Evolutionary conservation across 495 filamentous ascomycete genomes (phyloP).

Genomic region (Oidiodendron maius): DNA sequence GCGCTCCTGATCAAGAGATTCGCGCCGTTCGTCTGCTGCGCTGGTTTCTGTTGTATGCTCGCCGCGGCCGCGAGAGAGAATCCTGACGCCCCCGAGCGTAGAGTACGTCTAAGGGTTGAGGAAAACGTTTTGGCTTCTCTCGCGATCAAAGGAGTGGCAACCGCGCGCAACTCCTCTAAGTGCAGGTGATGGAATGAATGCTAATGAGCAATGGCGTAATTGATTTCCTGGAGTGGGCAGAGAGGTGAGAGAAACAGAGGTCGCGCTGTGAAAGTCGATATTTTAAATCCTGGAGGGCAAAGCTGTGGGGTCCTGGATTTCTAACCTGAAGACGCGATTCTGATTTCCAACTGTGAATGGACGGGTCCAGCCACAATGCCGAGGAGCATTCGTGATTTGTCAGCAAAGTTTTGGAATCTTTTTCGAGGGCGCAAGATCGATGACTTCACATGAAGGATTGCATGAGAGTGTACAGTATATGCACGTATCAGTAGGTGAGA

Average conservation of each 20-base stretch:
- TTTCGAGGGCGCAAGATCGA: too few species aligned
- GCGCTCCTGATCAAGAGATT: conserved; percentile 30
- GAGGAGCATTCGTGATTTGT: not conserved
- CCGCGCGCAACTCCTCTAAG: not conserved
- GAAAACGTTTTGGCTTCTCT: conserved; percentile 78
- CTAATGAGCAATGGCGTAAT: too few species aligned
- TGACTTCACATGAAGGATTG: too few species aligned
- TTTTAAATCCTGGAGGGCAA: not conserved
- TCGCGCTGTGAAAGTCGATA: too few species aligned
- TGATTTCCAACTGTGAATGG: not conserved
- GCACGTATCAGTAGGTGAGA: too few species aligned
- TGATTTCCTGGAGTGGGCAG: too few species aligned
- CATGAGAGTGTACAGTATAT: too few species aligned
- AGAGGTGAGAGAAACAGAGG: too few species aligned
- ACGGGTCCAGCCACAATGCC: not conserved
- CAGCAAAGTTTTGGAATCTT: too few species aligned
- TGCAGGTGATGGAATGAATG: not conserved
- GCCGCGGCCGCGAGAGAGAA: conserved; percentile 54
- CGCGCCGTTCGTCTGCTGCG: conserved; percentile 25
- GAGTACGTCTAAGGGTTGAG: conserved; percentile 53
- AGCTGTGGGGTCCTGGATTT: conserved; percentile 1
- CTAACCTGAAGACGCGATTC: not conserved
- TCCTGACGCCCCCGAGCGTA: conserved; percentile 55
- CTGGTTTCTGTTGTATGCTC: conserved; percentile 54
- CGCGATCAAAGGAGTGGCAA: not conserved